Evolutionary conservation across 768 basidiomycete genomes (phyloP).

Genomic region (Agrocybe pediades): DNA sequence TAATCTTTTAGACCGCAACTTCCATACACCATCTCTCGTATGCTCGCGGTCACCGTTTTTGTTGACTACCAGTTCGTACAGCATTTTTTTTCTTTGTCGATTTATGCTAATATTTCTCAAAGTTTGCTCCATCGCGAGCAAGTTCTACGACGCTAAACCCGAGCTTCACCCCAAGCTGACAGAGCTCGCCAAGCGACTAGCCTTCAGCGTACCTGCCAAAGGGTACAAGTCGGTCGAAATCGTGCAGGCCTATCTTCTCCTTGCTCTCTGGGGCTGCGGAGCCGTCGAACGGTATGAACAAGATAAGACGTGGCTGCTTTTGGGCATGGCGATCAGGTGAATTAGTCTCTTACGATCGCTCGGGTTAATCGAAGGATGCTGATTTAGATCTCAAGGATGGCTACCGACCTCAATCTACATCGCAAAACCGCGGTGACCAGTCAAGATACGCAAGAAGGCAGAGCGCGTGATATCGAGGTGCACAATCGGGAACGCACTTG

Average conservation of each 20-base stretch:
- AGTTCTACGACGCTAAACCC: conserved; percentile 81
- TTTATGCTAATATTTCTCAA: conserved; percentile 6
- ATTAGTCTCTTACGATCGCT: not conserved
- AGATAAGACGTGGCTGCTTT: conserved; percentile 88
- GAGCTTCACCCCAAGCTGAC: conserved; percentile 81
- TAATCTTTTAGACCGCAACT: conserved; percentile 79
- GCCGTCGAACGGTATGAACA: conserved; percentile 97
- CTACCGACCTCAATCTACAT: conserved; percentile 93
- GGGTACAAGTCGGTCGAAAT: conserved; percentile 95
- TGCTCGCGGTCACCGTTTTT: conserved; percentile 95
- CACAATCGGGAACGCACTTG: conserved; percentile 96
- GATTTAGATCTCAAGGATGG: conserved; percentile 63
- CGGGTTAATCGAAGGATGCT: conserved; percentile 3
- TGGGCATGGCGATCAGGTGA: conserved; percentile 85
- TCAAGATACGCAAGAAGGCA: conserved; percentile 77
- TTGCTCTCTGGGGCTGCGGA: conserved; percentile 89
- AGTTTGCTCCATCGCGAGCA: conserved; percentile 96
- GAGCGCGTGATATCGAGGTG: conserved; percentile 78
- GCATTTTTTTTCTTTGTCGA: conserved; percentile 2
- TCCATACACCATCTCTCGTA: conserved; percentile 93
- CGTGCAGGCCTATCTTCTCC: conserved; percentile 91
- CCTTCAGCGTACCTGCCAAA: conserved; percentile 82
- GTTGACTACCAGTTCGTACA: conserved; percentile 80
- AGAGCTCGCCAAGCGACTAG: conserved; percentile 84
- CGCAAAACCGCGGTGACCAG: conserved; percentile 71